Conservation (phyloP, 2,329 filamentous ascomycete genomes). For the Rhynchosporium secalis region DNA sequence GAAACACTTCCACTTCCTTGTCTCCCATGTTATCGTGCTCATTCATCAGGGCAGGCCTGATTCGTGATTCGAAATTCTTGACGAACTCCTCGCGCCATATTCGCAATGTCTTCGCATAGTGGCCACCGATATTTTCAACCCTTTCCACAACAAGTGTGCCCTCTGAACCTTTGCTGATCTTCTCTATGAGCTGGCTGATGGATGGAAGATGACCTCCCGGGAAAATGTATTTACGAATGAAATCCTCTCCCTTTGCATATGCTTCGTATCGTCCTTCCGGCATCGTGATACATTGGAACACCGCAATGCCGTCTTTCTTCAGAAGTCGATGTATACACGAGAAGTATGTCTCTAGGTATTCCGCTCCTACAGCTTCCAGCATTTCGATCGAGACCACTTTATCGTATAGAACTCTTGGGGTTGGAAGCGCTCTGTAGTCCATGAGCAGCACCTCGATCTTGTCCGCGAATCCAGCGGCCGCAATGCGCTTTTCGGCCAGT, state of each 20-base stretch:
- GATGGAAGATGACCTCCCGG: constrained; percentile 71
- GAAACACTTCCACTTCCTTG: constrained; percentile 65
- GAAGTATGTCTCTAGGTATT: constrained; percentile 69
- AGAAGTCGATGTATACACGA: constrained; percentile 61
- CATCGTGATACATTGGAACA: constrained; percentile 79
- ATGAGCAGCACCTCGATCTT: constrained; percentile 64
- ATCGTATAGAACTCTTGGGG: constrained; percentile 59
- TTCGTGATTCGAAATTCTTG: constrained; percentile 59
- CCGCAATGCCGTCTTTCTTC: constrained; percentile 65
- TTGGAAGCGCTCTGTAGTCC: constrained; percentile 65
- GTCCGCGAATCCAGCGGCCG: constrained; percentile 57
- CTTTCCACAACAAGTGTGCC: constrained; percentile 65
- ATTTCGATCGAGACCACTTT: constrained; percentile 77
- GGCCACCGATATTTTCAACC: constrained; percentile 71
- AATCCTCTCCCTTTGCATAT: constrained; percentile 68
- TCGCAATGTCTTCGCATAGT: constrained; percentile 69
- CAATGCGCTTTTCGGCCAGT: constrained; percentile 65
- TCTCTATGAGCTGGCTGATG: constrained; percentile 56
- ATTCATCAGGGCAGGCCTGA: constrained; percentile 57
- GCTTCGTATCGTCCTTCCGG: constrained; percentile 66
- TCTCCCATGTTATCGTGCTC: constrained; percentile 61
- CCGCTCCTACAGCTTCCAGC: constrained; percentile 71
- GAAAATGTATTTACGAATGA: constrained; percentile 77
- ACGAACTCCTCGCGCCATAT: constrained; percentile 69
- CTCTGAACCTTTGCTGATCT: constrained; percentile 60